These are phyloP conservation scores for Leptoxyphium fumago DNA, from an alignment of 2,329 filamentous ascomycete species.

Conservation along the genomic window DNA sequence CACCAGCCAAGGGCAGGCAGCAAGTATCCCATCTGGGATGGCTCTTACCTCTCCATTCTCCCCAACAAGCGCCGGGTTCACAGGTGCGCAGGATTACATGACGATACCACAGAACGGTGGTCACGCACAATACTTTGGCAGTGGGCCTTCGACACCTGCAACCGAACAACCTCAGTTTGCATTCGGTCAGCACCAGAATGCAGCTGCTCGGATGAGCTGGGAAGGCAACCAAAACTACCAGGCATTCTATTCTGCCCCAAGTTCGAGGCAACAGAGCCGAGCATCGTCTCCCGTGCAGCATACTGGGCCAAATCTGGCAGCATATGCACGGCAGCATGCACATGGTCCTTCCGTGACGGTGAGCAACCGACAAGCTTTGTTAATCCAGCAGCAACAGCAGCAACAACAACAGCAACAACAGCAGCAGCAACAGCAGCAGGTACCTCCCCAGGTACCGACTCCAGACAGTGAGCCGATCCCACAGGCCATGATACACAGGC, in stretches of 20 bases:
- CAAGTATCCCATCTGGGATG: constrained; percentile 14
- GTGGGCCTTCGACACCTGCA: constrained; percentile 16
- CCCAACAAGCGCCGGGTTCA: constrained; percentile 24
- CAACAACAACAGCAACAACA: too few relatives aligned
- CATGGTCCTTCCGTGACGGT: constrained; percentile 2
- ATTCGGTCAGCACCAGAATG: constrained; percentile 8
- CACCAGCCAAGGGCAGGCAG: constrained; percentile 25
- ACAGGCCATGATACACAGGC: constrained; percentile 58
- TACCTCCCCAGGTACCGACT: not conserved
- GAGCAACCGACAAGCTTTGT: constrained; percentile 5
- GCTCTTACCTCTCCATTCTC: constrained; percentile 24
- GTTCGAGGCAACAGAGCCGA: constrained; percentile 60
- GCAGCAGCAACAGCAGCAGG: constrained; percentile 2
- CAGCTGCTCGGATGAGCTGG: not conserved
- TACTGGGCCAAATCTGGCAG: constrained; percentile 18
- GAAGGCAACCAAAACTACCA: constrained; percentile 50
- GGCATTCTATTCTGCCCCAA: constrained; percentile 52
- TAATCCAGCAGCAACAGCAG: constrained; percentile 8
- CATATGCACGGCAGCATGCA: constrained; percentile 15
- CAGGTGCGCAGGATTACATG: constrained; percentile 16
- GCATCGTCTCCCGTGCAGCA: constrained; percentile 52
- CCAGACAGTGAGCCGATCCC: constrained; percentile 9
- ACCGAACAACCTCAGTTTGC: constrained; percentile 12
- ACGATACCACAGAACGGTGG: constrained; percentile 17
- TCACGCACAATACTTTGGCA: constrained; percentile 14